These are phyloP conservation scores for Dovyalis caffra DNA, from an alignment of 345 rosid species.

Conservation along the genomic window DNA sequence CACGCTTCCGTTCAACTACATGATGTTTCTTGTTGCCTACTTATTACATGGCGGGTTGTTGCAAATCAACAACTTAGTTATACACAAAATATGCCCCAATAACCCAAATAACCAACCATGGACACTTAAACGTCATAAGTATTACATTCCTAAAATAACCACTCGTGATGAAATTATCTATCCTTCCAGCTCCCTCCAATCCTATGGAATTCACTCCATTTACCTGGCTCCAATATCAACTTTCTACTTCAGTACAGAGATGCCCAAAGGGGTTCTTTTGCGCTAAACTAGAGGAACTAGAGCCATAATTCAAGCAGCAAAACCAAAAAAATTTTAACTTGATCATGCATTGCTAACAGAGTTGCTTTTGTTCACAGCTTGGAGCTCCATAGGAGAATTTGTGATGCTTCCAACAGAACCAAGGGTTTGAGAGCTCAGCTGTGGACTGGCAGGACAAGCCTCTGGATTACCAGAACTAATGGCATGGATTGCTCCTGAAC, in stretches of 20 bases:
- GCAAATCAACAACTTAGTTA: background rate
- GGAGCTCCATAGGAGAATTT: slow-evolving; percentile 90
- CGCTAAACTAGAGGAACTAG: background rate
- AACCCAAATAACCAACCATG: background rate
- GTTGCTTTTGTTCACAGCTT: slow-evolving; percentile 81
- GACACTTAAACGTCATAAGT: background rate
- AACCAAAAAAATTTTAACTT: background rate
- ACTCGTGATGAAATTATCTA: background rate
- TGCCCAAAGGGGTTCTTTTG: background rate
- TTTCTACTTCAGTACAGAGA: background rate
- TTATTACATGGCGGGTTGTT: background rate
- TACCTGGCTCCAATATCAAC: background rate
- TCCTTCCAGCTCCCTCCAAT: background rate
- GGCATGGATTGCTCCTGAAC: slow-evolving; percentile 78
- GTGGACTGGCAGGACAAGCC: slow-evolving; percentile 90
- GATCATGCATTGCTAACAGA: slow-evolving; percentile 36
- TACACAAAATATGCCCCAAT: background rate
- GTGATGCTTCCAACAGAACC: slow-evolving; percentile 89
- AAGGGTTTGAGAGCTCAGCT: slow-evolving; percentile 86
- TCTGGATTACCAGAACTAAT: slow-evolving; percentile 76
- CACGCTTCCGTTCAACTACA: background rate
- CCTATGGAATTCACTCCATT: background rate
- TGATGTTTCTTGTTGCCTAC: background rate
- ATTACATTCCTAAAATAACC: background rate
- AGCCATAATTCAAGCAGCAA: background rate